Evolutionary conservation across 2,329 filamentous ascomycete species (phyloP).

Genomic region (Paecilomyces formosus): DNA sequence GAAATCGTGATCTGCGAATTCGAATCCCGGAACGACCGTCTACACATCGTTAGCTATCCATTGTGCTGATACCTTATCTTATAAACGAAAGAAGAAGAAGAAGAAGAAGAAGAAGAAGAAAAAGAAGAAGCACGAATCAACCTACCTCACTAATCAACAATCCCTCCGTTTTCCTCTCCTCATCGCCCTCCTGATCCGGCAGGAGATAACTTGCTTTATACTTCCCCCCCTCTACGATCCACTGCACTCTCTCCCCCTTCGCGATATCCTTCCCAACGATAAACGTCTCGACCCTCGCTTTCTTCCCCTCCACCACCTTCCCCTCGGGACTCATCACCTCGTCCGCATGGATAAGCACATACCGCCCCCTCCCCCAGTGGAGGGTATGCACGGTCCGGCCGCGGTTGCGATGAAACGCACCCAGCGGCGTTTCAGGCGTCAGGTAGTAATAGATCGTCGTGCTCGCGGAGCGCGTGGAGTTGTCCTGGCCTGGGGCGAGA

Average conservation of each 20-base stretch:
- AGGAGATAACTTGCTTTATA: constrained; percentile 60
- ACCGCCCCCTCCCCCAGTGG: constrained; percentile 55
- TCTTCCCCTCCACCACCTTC: constrained; percentile 12
- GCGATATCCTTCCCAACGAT: constrained; percentile 53
- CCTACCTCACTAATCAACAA: constrained; percentile 56
- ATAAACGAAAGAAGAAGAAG: too few species aligned
- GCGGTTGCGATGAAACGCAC: constrained; percentile 57
- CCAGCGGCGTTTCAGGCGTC: constrained; percentile 48
- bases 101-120: not conserved
- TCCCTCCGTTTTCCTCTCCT: constrained; percentile 35
- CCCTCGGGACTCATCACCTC: constrained; percentile 21
- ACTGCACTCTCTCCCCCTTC: constrained; percentile 56
- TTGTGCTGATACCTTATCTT: not conserved
- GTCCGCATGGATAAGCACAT: constrained; percentile 57
- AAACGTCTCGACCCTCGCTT: constrained; percentile 55
- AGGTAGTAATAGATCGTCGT: constrained; percentile 61
- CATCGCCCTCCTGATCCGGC: constrained; percentile 33
- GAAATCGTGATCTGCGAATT: constrained; percentile 61
- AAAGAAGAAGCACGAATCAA: constrained; percentile 4
- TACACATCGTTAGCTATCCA: constrained; percentile 7
- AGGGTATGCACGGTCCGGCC: constrained; percentile 58
- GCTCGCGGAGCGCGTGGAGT: constrained; percentile 45
- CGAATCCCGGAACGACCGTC: constrained; percentile 62
- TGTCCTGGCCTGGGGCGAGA: constrained; percentile 12
- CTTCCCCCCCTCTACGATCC: constrained; percentile 61